Evolutionary conservation across 2,329 filamentous ascomycete genomes (phyloP).

Genomic region (Claviceps arundinis): DNA sequence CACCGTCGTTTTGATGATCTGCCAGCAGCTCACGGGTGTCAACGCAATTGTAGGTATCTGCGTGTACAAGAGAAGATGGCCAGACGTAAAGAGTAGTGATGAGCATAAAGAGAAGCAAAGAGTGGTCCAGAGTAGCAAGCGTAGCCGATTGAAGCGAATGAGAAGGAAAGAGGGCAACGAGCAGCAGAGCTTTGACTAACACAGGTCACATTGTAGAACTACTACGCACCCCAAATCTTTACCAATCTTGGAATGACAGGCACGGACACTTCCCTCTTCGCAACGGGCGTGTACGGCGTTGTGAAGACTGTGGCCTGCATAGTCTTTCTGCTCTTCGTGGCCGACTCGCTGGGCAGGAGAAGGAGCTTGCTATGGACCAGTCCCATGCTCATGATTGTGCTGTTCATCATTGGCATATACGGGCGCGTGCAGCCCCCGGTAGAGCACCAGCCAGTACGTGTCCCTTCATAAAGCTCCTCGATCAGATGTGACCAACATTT

Average conservation of each 20-base stretch:
- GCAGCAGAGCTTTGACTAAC: not conserved
- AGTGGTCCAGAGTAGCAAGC: too few species aligned
- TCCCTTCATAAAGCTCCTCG: not conserved
- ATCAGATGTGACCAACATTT: not conserved
- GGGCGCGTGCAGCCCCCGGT: constrained; percentile 48
- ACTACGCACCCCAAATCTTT: constrained; percentile 61
- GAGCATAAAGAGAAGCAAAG: too few species aligned
- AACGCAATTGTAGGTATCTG: constrained; percentile 31
- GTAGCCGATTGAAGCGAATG: too few species aligned
- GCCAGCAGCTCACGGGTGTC: constrained; percentile 60
- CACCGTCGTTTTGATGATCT: constrained; percentile 48
- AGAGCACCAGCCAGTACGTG: constrained; percentile 29
- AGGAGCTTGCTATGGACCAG: constrained; percentile 49
- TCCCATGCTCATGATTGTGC: constrained; percentile 44
- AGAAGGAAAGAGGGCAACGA: not conserved
- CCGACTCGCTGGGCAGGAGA: constrained; percentile 55
- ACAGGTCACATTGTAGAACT: constrained; percentile 28
- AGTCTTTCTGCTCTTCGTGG: constrained; percentile 51
- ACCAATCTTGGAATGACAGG: constrained; percentile 45
- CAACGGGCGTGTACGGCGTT: constrained; percentile 61
- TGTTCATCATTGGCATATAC: constrained; percentile 63
- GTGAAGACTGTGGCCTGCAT: constrained; percentile 54
- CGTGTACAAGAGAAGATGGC: too few species aligned
- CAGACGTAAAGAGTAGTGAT: too few species aligned
- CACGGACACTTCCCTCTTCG: constrained; percentile 49